Percentiles rank a stretch among this genome's conserved stretches.
Evolutionary conservation across 805 yeast genomes (phyloP).

Genomic region (Suhomyces faveliae): DNA sequence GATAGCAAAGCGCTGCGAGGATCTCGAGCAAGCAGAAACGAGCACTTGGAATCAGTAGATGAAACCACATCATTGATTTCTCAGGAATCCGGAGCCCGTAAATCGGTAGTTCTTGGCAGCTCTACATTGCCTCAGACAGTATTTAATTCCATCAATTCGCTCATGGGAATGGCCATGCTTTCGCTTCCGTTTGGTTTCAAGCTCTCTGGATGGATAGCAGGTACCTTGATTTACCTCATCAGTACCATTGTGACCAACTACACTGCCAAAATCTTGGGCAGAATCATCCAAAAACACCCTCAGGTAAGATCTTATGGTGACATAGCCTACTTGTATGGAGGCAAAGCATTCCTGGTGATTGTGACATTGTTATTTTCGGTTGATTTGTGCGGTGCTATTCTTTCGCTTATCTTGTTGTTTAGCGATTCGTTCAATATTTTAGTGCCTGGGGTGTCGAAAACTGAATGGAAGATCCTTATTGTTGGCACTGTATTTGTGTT

Average conservation of each 20-base stretch:
- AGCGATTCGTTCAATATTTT: slow-evolving; percentile 69
- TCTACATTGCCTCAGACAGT: slow-evolving; percentile 74
- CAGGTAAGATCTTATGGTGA: slow-evolving; percentile 87
- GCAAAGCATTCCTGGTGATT: slow-evolving; percentile 66
- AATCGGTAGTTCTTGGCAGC: slow-evolving; percentile 4
- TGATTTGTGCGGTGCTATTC: slow-evolving; percentile 80
- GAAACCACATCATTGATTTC: not conserved
- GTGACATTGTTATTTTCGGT: slow-evolving; percentile 73
- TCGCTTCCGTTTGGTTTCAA: slow-evolving; percentile 65
- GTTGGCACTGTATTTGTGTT: slow-evolving; percentile 41
- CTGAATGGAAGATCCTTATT: slow-evolving; percentile 23
- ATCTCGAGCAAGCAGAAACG: not conserved
- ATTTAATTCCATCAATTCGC: slow-evolving; percentile 63
- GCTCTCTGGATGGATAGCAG: slow-evolving; percentile 66
- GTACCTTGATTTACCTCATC: slow-evolving; percentile 52
- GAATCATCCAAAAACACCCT: slow-evolving; percentile 76
- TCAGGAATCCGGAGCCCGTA: not conserved
- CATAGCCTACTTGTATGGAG: slow-evolving; percentile 82
- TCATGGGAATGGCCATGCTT: slow-evolving; percentile 67
- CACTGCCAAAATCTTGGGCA: slow-evolving; percentile 72
- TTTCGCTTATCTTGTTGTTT: slow-evolving; percentile 74
- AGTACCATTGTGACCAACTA: slow-evolving; percentile 72
- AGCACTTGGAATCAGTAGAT: not conserved
- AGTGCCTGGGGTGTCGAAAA: slow-evolving; percentile 12
- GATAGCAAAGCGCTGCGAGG: not conserved